phyloP scores from a whole-genome alignment of 2,329 filamentous ascomycete genomes.

The Alternaria gaisen region DNA sequence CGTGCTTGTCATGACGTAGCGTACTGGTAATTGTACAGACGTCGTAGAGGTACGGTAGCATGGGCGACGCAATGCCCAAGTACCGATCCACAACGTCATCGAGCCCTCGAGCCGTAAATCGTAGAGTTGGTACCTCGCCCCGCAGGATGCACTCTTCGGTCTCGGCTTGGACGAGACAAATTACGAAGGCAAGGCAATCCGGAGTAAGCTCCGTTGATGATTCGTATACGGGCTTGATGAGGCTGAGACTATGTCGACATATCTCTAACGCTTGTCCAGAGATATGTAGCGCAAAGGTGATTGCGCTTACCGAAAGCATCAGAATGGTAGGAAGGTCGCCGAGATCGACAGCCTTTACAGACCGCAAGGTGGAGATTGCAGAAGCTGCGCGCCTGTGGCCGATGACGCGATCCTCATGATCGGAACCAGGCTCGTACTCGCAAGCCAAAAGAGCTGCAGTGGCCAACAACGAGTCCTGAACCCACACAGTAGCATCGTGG shows the following conservation, averaged over 20 bases:
- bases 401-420: constrained; percentile 1
- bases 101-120: background rate
- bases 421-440: constrained; percentile 7
- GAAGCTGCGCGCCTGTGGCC: constrained; percentile 12
- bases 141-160: constrained; percentile 7
- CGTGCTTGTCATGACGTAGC: constrained; percentile 5
- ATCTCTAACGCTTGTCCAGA: constrained; percentile 8
- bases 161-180: constrained; percentile 10
- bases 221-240: constrained; percentile 10
- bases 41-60: constrained; percentile 11
- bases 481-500: constrained; percentile 4
- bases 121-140: constrained; percentile 9
- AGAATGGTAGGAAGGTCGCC: constrained; percentile 4
- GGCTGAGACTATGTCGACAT: constrained; percentile 6
- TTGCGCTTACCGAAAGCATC: constrained; percentile 11
- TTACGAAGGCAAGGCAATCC: constrained; percentile 8
- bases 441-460: constrained; percentile 11
- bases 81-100: constrained; percentile 10
- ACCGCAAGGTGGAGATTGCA: constrained; percentile 9
- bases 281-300: constrained; percentile 13
- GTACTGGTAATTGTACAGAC: constrained; percentile 3
- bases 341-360: background rate
- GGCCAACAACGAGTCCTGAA: constrained; percentile 12
- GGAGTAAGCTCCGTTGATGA: background rate
- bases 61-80: constrained; percentile 10